Evolutionary conservation across 345 rosid genomes (phyloP).

Genomic region (Carallia pectinifolia): DNA sequence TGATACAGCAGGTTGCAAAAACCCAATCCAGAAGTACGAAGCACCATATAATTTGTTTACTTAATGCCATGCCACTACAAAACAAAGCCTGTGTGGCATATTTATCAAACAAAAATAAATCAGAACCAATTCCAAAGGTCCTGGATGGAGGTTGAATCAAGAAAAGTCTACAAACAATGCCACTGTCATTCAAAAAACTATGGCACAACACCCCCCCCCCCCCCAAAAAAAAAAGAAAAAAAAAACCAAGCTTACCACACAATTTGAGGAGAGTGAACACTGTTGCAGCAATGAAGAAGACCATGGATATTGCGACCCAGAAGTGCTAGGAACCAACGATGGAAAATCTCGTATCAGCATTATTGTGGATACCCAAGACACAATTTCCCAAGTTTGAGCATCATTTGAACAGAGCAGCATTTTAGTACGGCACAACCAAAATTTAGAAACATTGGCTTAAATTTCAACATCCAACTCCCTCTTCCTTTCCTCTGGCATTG

Average conservation of each 20-base stretch:
- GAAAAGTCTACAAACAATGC: background rate
- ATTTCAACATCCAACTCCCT: too few relatives aligned
- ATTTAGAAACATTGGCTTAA: too few relatives aligned
- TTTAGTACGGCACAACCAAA: background rate
- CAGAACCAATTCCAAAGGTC: background rate
- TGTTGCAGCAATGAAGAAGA: conserved; percentile 88
- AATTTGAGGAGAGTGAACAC: conserved; percentile 82
- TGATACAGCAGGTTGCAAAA: too few relatives aligned
- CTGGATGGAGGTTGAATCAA: background rate
- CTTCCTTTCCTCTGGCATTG: too few relatives aligned
- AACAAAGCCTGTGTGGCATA: background rate
- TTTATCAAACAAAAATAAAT: background rate
- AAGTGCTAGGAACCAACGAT: conserved; percentile 66
- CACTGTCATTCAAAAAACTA: background rate
- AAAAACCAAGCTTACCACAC: conserved; percentile 55
- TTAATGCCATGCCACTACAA: background rate
- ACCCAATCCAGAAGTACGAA: too few relatives aligned
- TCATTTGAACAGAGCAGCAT: background rate
- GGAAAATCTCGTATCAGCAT: conserved; percentile 25
- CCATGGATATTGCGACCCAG: conserved; percentile 91
- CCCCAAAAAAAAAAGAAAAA: too few relatives aligned
- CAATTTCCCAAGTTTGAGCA: background rate
- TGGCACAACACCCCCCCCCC: background rate
- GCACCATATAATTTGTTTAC: too few relatives aligned
- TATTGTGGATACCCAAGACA: background rate